phyloP scores from a whole-genome alignment of 164 flowering plant species.

The Saururus chinensis region DNA sequence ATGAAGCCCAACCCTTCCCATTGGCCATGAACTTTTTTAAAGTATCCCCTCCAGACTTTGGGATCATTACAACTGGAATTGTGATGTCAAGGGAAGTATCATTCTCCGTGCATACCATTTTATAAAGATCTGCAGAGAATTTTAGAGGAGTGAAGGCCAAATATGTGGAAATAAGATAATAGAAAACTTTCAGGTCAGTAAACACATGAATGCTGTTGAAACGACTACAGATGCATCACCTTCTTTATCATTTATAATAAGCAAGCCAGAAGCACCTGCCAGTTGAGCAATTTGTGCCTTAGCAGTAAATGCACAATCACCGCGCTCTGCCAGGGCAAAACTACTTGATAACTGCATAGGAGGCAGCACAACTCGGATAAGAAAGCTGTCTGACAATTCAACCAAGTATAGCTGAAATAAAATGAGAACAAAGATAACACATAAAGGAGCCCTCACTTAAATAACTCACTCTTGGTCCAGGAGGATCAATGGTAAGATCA shows the following conservation, averaged over 20 bases:
- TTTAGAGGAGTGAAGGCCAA: not conserved
- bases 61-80: conserved; percentile 70
- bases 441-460: too few species aligned
- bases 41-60: conserved; percentile 52
- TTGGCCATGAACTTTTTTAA: conserved; percentile 33
- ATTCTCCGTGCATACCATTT: conserved; percentile 61
- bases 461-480: too few species aligned
- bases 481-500: too few species aligned
- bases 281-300: conserved; percentile 63
- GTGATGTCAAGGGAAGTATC: conserved; percentile 37
- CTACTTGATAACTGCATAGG: conserved; percentile 46
- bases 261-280: conserved; percentile 52
- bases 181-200: not conserved
- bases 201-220: not conserved
- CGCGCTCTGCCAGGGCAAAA: conserved; percentile 51
- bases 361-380: not conserved
- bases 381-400: not conserved
- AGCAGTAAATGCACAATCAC: conserved; percentile 50
- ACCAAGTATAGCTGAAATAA: not conserved
- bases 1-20: conserved; percentile 33
- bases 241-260: conserved; percentile 68
- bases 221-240: conserved; percentile 21
- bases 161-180: not conserved
- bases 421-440: not conserved
- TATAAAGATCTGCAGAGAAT: conserved; percentile 34